Percentiles rank a stretch among this genome's conserved stretches.
Conservation (phyloP, 2,329 filamentous ascomycete genomes). For the Diplodia scrobiculata region DNA sequence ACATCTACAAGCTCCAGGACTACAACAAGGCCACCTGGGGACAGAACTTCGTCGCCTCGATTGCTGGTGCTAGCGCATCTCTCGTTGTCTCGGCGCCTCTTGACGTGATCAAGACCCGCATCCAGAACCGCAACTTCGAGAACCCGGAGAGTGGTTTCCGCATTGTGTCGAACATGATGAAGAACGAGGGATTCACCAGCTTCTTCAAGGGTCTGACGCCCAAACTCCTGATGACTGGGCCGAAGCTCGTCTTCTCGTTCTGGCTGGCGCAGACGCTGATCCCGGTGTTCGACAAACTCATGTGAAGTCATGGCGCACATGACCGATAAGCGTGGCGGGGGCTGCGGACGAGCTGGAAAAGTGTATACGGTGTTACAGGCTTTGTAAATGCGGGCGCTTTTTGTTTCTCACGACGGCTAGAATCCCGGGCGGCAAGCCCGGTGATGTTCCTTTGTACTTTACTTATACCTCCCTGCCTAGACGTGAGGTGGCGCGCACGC, state of each 20-base stretch:
- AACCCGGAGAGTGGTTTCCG: conserved; percentile 92
- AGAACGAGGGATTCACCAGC: conserved; percentile 77
- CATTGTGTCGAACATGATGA: conserved; percentile 90
- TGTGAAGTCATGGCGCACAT: conserved; percentile 43
- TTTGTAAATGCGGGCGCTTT: conserved; percentile 27
- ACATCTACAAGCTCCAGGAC: conserved; percentile 82
- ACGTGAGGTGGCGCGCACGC: conserved; percentile 11
- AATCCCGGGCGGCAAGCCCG: conserved; percentile 7
- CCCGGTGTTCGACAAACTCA: conserved; percentile 77
- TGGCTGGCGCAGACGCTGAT: conserved; percentile 99
- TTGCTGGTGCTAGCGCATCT: conserved; percentile 92
- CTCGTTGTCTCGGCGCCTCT: conserved; percentile 92
- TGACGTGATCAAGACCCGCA: conserved; percentile 97
- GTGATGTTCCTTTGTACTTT: conserved; percentile 20
- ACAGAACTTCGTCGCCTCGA: conserved; percentile 97
- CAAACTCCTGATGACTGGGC: conserved; percentile 98
- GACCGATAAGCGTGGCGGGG: conserved; percentile 10
- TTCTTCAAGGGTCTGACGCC: conserved; percentile 99
- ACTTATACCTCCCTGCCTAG: conserved; percentile 19
- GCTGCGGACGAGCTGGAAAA: conserved; percentile 7
- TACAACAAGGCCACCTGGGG: conserved; percentile 95
- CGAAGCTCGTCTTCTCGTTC: conserved; percentile 99
- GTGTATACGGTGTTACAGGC: conserved; percentile 28
- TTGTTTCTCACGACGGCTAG: conserved; percentile 4
- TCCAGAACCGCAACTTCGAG: conserved; percentile 98